Base-by-base conservation (phyloP, 495 filamentous ascomycete species). In the Chaetomidium leptoderma region DNA sequence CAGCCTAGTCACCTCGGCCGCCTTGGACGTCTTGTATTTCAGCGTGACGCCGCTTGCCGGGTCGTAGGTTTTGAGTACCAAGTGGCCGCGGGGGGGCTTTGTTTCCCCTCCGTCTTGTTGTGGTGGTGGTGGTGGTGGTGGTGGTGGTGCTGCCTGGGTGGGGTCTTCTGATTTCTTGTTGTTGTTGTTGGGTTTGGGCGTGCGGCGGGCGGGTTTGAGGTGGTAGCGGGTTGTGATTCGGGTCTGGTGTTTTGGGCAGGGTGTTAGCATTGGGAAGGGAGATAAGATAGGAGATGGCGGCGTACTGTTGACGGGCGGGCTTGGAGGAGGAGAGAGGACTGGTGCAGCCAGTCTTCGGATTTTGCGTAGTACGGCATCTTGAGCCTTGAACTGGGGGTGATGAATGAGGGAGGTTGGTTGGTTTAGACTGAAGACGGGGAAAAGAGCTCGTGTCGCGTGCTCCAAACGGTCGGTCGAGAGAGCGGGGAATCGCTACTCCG, bases 31-130 rank as follows among this genome's bases (percentile, higher is more conserved):
- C 66, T 82, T 81, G 75, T 96, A 98, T 72, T 96, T 95, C 33
- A 98, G 81, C 53, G 86, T 85, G 46, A 83, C 82, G 61, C 93
- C 93, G 13, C 86, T 85, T 27, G 71, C 72, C 0, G 93, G 89
- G 71, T 96, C 91, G 78, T 83, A 98, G 16, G 92, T 95, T 75
- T 96, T 97, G 29, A 97, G 77, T 0, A 81, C 86, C 27, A 98
- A 83, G 24, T 77, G 80, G 59, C 87, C 90, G 61, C 84, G 69
- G 10, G 67, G 73, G 4, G 53, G 68, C 58, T 63, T 69, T 11
- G 29, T 6, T 27, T 40, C 6, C 4, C 2, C 46, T 9, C 27
- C 49, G 2, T 3, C 55, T 13, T 17, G 35, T 19, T 24, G 24
- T 5, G 35, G 36, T 17, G 23, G 6, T 16, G 2, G 36, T 42